Percentiles rank a stretch among this genome's conserved stretches.
Conservation (phyloP, 2,329 filamentous ascomycete genomes). For the Sarocladium kiliense region DNA sequence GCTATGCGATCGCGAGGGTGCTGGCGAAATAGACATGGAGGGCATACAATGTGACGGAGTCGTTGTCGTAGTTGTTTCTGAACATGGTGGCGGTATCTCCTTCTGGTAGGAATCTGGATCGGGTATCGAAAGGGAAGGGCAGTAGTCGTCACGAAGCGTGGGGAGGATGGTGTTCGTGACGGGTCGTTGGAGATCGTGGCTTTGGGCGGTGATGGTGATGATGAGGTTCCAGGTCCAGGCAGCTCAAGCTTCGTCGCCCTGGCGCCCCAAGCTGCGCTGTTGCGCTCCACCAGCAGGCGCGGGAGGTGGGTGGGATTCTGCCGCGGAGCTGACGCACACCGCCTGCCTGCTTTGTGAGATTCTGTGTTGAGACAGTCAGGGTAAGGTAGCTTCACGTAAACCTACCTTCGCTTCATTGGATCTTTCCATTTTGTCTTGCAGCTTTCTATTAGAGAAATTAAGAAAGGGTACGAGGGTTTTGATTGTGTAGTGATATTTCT, state of each 20-base stretch:
- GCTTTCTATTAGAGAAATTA: no score
- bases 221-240: conserved; percentile 23
- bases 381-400: background rate
- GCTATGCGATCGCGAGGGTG: conserved; percentile 12
- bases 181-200: conserved; percentile 15
- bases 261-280: conserved; percentile 10
- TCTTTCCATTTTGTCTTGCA: background rate
- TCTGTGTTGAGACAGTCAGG: background rate
- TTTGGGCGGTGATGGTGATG: conserved; percentile 11
- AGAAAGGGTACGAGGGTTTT: no score
- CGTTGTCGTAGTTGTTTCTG: conserved; percentile 99
- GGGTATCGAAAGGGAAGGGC: background rate
- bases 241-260: conserved; percentile 32
- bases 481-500: no score
- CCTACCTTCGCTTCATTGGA: background rate
- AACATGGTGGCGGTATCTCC: conserved; percentile 65
- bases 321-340: background rate
- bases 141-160: background rate
- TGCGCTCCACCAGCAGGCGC: conserved; percentile 5
- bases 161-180: background rate
- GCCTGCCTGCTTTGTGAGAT: background rate
- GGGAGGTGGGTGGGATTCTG: background rate
- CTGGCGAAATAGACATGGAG: conserved; percentile 3
- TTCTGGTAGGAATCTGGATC: conserved; percentile 6
- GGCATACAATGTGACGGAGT: conserved; percentile 96